Evolutionary conservation across 1,139 yeast genomes (phyloP).

Genomic region (Magnusiomyces tetraspermus): DNA sequence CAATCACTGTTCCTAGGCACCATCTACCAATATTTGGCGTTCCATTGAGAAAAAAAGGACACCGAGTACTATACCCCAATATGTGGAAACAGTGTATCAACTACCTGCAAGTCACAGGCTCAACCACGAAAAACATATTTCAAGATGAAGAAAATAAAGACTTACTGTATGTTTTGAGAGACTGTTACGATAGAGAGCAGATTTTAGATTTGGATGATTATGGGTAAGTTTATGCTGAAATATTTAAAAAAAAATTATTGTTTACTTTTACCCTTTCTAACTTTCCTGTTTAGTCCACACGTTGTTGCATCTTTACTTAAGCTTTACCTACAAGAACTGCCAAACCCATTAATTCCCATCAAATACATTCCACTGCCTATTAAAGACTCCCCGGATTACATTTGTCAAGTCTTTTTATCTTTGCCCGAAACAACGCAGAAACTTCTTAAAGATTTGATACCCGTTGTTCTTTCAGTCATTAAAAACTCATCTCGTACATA

Average conservation of each 20-base stretch:
- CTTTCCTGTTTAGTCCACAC: conserved; percentile 21
- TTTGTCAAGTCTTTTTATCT: conserved; percentile 17
- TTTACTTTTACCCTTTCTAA: neutral
- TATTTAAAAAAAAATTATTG: no score
- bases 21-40: conserved; percentile 30
- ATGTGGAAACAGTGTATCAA: conserved; percentile 28
- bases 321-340: conserved; percentile 30
- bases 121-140: conserved; percentile 25
- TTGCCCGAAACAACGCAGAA: conserved; percentile 21
- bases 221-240: conserved; percentile 18
- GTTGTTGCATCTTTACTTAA: conserved; percentile 32
- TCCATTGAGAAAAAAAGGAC: conserved; percentile 20
- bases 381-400: conserved; percentile 25
- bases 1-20: conserved; percentile 32
- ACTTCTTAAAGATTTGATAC: conserved; percentile 20
- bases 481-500: conserved; percentile 16
- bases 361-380: conserved; percentile 25
- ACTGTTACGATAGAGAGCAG: conserved; percentile 35
- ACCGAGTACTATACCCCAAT: conserved; percentile 19
- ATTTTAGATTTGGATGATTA: conserved; percentile 31
- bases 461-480: conserved; percentile 18
- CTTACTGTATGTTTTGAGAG: conserved; percentile 27
- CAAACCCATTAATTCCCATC: conserved; percentile 30
- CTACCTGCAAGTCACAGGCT: conserved; percentile 20
- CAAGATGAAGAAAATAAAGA: conserved; percentile 19